Conservation (phyloP, 495 filamentous ascomycete species). For the Aspergillus cristatus region DNA sequence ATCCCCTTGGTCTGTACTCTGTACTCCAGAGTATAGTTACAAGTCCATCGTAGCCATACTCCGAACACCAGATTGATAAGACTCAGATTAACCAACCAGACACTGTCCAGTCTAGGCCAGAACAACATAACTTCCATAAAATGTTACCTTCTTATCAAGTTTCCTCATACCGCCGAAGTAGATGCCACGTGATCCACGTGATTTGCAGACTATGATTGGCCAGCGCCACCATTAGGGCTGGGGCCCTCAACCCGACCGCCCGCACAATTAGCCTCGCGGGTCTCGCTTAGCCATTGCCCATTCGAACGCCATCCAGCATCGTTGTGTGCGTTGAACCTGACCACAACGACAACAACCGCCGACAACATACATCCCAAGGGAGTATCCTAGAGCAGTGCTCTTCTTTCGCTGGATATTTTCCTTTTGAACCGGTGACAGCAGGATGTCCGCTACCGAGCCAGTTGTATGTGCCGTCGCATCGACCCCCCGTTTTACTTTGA, state of each 20-base stretch:
- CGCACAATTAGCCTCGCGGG: slow-evolving; percentile 35
- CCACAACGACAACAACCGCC: slow-evolving; percentile 43
- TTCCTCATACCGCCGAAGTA: no score
- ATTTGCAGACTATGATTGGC: no score
- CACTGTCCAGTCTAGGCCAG: no score
- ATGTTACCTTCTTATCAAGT: no score
- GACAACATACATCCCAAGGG: slow-evolving; percentile 39
- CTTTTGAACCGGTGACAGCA: slow-evolving; percentile 47
- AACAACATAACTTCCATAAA: no score
- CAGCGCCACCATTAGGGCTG: slow-evolving; percentile 36
- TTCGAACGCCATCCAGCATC: slow-evolving; percentile 35
- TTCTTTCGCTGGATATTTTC: slow-evolving; percentile 31
- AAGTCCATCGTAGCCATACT: no score
- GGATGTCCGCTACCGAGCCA: slow-evolving; percentile 95
- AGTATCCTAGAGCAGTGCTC: slow-evolving; percentile 30
- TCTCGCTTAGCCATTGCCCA: slow-evolving; percentile 32
- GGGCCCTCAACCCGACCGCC: slow-evolving; percentile 28
- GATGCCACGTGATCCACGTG: no score
- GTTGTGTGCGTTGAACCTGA: slow-evolving; percentile 39
- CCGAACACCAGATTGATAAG: no score
- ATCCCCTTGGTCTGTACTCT: no score
- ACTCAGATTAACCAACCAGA: no score
- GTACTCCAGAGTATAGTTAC: no score
- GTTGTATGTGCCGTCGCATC: slow-evolving; percentile 55
- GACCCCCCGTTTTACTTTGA: slow-evolving; percentile 2